Conservation (phyloP, 371 early-diverging fungal genomes). For the Capillidium heterosporum region DNA sequence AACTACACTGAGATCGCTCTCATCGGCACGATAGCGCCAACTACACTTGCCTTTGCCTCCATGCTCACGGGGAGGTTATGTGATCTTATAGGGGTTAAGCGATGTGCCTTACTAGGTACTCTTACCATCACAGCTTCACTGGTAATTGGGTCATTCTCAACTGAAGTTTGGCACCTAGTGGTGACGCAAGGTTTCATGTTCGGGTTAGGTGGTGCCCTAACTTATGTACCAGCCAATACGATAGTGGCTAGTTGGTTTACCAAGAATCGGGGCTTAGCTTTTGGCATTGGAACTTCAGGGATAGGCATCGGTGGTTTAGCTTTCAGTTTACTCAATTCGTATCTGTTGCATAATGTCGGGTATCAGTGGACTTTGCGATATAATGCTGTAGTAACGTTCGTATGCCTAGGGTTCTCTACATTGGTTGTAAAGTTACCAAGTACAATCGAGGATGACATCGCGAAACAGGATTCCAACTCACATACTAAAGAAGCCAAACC, state of each 20-base stretch:
- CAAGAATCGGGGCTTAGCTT: slow-evolving; percentile 31
- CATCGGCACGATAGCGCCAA: neutral
- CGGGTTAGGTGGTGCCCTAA: slow-evolving; percentile 38
- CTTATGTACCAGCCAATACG: slow-evolving; percentile 21
- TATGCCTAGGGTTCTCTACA: slow-evolving; percentile 10
- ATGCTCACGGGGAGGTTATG: neutral
- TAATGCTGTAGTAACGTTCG: slow-evolving; percentile 8
- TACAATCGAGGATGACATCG: neutral
- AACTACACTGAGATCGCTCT: neutral
- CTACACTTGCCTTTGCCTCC: neutral
- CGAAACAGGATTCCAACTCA: neutral
- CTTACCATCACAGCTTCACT: neutral
- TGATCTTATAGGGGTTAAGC: neutral
- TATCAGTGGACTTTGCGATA: slow-evolving; percentile 14
- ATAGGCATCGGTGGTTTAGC: slow-evolving; percentile 38
- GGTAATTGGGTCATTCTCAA: neutral
- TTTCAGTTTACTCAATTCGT: slow-evolving; percentile 13
- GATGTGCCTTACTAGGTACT: neutral
- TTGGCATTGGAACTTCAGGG: slow-evolving; percentile 43
- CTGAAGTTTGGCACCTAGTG: slow-evolving; percentile 30
- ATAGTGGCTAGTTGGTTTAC: slow-evolving; percentile 36
- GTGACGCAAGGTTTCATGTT: slow-evolving; percentile 48
- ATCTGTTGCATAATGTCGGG: slow-evolving; percentile 11
- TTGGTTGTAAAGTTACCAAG: neutral
- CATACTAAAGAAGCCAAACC: neutral